Conservation (phyloP, 805 yeast genomes). For the Cyberlindnera xylosilytica region DNA sequence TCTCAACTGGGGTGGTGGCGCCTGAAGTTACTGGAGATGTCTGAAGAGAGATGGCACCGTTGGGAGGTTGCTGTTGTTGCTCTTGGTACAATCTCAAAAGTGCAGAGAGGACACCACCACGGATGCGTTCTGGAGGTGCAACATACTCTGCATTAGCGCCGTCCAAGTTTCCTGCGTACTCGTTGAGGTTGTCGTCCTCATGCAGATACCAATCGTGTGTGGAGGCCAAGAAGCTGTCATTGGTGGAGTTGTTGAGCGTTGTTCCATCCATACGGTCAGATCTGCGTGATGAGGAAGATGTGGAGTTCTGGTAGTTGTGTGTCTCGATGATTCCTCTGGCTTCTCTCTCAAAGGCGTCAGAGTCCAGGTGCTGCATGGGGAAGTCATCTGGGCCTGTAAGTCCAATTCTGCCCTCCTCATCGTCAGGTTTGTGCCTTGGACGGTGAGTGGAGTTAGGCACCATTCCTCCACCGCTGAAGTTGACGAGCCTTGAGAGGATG, state of each 20-base stretch:
- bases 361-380: conserved; percentile 37
- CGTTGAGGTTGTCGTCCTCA: conserved; percentile 14
- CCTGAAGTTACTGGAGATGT: conserved; percentile 13
- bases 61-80: conserved; percentile 26
- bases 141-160: conserved; percentile 41
- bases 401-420: not conserved
- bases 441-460: conserved; percentile 11
- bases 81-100: conserved; percentile 66
- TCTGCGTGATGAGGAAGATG: not conserved
- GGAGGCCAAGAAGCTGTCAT: conserved; percentile 26
- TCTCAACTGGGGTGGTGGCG: conserved; percentile 8
- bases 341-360: conserved; percentile 43
- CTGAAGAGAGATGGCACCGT: not conserved
- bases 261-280: not conserved
- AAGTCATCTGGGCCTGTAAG: not conserved
- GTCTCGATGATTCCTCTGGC: conserved; percentile 52
- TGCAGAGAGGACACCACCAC: conserved; percentile 83
- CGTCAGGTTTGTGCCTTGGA: conserved; percentile 3
- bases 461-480: conserved; percentile 23
- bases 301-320: not conserved
- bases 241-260: conserved; percentile 9
- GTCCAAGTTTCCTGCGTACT: conserved; percentile 25
- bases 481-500: conserved; percentile 29
- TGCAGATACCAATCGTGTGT: conserved; percentile 42
- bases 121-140: conserved; percentile 61